A percentile compares a stretch with the other conserved stretches of the same genome.
Conservation (phyloP, 148 eudicot genomes). For the Mesembryanthemum crystallinum region DNA sequence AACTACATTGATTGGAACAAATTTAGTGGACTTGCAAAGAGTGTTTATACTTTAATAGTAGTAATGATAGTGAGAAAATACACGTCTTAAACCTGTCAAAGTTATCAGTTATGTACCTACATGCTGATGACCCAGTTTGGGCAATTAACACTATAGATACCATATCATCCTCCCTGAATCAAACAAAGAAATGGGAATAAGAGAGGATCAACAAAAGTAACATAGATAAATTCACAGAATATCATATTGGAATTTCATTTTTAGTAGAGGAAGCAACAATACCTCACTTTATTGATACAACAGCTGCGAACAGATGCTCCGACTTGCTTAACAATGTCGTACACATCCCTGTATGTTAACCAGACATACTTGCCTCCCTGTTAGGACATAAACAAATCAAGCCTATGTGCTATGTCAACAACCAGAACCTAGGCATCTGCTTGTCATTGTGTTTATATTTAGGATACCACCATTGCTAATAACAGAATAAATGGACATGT, state of each 20-base stretch:
- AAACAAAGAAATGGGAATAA: not conserved
- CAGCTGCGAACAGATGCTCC: constrained; percentile 75
- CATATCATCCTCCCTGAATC: constrained; percentile 76
- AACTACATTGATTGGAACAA: too few species aligned
- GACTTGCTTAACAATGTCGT: constrained; percentile 56
- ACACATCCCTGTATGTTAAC: constrained; percentile 78
- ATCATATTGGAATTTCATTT: not conserved
- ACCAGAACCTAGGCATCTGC: not conserved
- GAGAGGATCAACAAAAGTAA: not conserved
- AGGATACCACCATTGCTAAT: not conserved
- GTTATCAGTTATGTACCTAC: constrained; percentile 54
- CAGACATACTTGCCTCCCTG: constrained; percentile 75
- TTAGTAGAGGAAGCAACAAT: not conserved
- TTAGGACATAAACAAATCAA: not conserved
- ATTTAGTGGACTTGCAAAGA: too few species aligned
- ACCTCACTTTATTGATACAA: constrained; percentile 60
- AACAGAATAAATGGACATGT: not conserved
- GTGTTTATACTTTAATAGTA: too few species aligned
- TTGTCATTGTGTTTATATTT: not conserved
- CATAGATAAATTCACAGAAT: too few species aligned
- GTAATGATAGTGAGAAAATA: not conserved
- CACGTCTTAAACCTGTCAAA: not conserved
- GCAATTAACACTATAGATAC: constrained; percentile 85
- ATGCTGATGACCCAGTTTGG: constrained; percentile 84
- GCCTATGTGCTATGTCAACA: not conserved